A percentile compares a stretch with the other conserved stretches of the same genome.
phyloP scores from a whole-genome alignment of 768 basidiomycete species.

The Tricholoma hemisulphureum region DNA sequence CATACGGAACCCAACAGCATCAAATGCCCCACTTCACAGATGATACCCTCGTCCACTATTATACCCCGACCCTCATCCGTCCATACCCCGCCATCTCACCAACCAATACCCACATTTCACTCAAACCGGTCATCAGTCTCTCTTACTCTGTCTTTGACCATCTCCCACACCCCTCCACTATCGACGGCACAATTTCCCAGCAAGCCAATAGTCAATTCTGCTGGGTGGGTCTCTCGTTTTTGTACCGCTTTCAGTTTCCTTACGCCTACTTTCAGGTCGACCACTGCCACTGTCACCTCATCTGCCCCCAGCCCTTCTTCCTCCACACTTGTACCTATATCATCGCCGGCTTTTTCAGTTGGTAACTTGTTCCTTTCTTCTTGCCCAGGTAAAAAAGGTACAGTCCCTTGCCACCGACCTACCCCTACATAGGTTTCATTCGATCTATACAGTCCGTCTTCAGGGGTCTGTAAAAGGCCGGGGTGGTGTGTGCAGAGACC shows the following conservation, averaged over 20 bases:
- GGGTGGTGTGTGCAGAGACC: slow-evolving; percentile 77
- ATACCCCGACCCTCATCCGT: slow-evolving; percentile 6
- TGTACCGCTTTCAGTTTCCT: neutral
- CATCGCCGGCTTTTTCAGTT: slow-evolving; percentile 33
- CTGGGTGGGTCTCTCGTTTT: neutral
- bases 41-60: neutral
- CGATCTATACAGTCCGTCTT: slow-evolving; percentile 53
- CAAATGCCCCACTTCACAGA: neutral
- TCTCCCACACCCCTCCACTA: slow-evolving; percentile 9
- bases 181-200: neutral
- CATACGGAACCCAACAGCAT: neutral
- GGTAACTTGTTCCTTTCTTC: slow-evolving; percentile 91
- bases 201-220: neutral
- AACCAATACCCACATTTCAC: neutral
- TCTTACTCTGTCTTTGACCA: slow-evolving; percentile 10
- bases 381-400: slow-evolving; percentile 94
- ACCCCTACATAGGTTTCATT: neutral
- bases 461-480: slow-evolving; percentile 77
- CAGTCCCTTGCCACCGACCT: slow-evolving; percentile 7
- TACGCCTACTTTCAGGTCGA: neutral
- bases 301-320: neutral
- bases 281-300: neutral
- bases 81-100: slow-evolving; percentile 6
- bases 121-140: slow-evolving; percentile 16
- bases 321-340: slow-evolving; percentile 2